Percentiles rank a stretch among this genome's conserved stretches.
Conservation (phyloP, 2,329 filamentous ascomycete species). For the Arthroderma uncinatum region DNA sequence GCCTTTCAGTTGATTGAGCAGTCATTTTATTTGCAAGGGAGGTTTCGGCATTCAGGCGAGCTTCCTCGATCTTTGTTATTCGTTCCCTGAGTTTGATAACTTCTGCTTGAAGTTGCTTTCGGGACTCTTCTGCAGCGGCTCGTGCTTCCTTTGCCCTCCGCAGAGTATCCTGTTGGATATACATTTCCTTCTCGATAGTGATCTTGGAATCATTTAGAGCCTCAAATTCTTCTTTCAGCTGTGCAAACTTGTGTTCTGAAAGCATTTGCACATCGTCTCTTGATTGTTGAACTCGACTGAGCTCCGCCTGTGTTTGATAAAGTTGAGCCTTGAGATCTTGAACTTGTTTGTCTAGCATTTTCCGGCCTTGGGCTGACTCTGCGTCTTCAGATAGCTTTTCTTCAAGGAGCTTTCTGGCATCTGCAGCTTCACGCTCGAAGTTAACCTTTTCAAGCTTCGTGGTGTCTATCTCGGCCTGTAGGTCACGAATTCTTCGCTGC, state of each 20-base stretch:
- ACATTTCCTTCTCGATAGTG: conserved; percentile 94
- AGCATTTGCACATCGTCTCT: conserved; percentile 87
- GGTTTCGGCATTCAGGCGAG: conserved; percentile 69
- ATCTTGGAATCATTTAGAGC: conserved; percentile 88
- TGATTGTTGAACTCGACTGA: conserved; percentile 85
- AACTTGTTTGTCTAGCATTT: conserved; percentile 76
- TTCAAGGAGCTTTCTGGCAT: conserved; percentile 76
- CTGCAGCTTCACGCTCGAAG: conserved; percentile 75
- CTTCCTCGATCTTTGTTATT: conserved; percentile 75
- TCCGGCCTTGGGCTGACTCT: conserved; percentile 68
- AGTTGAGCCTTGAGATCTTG: conserved; percentile 77
- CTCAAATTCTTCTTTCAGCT: conserved; percentile 74
- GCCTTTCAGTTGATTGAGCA: conserved; percentile 65
- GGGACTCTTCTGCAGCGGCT: conserved; percentile 68
- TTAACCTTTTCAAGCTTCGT: conserved; percentile 75
- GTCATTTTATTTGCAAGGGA: conserved; percentile 70
- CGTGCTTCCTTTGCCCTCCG: conserved; percentile 75
- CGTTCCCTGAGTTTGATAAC: conserved; percentile 71
- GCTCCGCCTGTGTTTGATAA: conserved; percentile 72
- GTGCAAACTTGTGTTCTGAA: conserved; percentile 74
- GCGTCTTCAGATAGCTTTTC: conserved; percentile 82
- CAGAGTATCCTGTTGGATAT: conserved; percentile 84
- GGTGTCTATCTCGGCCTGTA: conserved; percentile 78
- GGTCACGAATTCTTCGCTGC: conserved; percentile 62
- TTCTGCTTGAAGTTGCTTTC: conserved; percentile 79